A percentile compares a stretch with the other conserved stretches of the same genome.
These are phyloP conservation scores for Cenchrus fungigraminus DNA, from an alignment of 176 grass and related monocot genomes.

Conservation along the genomic window DNA sequence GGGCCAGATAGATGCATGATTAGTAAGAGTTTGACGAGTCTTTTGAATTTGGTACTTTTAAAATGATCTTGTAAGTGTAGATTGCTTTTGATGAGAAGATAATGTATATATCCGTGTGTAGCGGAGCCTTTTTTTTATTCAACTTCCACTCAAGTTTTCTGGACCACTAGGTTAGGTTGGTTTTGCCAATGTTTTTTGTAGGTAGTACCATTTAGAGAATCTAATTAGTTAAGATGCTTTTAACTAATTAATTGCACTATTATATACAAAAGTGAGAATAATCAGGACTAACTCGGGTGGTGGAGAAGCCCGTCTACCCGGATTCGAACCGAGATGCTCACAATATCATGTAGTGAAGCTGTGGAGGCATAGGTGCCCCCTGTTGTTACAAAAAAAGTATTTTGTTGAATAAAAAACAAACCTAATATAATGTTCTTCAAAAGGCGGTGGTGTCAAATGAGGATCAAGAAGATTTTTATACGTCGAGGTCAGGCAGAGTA, in stretches of 20 bases:
- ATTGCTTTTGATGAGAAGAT: constrained; percentile 29
- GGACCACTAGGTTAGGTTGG: constrained; percentile 16
- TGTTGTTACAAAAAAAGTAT: not conserved
- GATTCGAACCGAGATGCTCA: not conserved
- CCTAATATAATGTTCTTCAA: not conserved
- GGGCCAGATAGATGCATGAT: not conserved
- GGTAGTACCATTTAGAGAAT: no score
- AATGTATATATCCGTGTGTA: constrained; percentile 4
- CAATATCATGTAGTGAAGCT: not conserved
- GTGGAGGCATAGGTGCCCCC: not conserved
- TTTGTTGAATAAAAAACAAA: not conserved
- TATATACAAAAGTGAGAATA: not conserved
- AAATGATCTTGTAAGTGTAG: not conserved
- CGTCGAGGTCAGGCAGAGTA: not conserved
- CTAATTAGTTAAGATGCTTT: not conserved
- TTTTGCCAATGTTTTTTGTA: not conserved
- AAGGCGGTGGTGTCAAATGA: not conserved
- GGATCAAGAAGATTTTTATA: not conserved
- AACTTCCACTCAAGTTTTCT: not conserved
- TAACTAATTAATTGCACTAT: not conserved
- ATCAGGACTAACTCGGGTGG: not conserved
- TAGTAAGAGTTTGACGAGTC: not conserved
- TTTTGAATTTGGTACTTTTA: constrained; percentile 16
- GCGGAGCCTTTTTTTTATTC: not conserved
- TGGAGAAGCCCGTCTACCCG: not conserved